Base-by-base conservation (phyloP, 106 monocot genomes). In the Acorus calamus region DNA sequence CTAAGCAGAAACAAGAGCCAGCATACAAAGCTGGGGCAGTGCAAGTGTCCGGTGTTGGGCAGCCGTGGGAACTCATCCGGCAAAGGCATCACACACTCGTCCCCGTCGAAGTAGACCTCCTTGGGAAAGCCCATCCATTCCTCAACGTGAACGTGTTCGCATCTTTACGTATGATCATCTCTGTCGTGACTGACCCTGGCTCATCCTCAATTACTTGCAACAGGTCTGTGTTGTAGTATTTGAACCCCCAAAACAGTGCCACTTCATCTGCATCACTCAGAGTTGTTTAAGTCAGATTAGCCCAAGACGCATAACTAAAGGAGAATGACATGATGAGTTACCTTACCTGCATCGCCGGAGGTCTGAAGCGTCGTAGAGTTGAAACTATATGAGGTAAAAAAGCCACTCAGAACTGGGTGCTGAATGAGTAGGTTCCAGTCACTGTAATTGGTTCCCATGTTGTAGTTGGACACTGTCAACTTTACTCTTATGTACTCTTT, bases 161-260 rank as follows among this genome's bases (percentile, higher is more conserved):
- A 46, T 67, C 67, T 53, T 74, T 74, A 28, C n/a, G 44, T 2
- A 74, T 4, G 42, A 67, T 53, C 4, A 74, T 44, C 44, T 74
- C 74, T 3, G 52, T 61, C 14, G 54, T 47, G 47, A 74, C 74
- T 2, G 50, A 74, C 3, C 65, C 66, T 14, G 61, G 66, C 8
- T 52, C 61, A 7, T 55, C 48, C 3, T 66, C 47, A 5, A 13
- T 44, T 3, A 67, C 67, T 5, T 74, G 48, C 12, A 61, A 49
- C n/a, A 74, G 67, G 55, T 67, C 67, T 0, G 44, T 55, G 55
- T 74, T 67, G 74, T 67, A 67, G 60, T 60, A 53, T 5, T 61
- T 55, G 42, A 61, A 9, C 3, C 74, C 74, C 67, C 74, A 74
- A 50, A 74, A 74, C 49, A 67, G n/a, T 5, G 43, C 67, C 65